Evolutionary conservation across 768 basidiomycete species (phyloP), one percentile per base, ranked within the genome.

Genomic region (Suillus occidentalis): DNA sequence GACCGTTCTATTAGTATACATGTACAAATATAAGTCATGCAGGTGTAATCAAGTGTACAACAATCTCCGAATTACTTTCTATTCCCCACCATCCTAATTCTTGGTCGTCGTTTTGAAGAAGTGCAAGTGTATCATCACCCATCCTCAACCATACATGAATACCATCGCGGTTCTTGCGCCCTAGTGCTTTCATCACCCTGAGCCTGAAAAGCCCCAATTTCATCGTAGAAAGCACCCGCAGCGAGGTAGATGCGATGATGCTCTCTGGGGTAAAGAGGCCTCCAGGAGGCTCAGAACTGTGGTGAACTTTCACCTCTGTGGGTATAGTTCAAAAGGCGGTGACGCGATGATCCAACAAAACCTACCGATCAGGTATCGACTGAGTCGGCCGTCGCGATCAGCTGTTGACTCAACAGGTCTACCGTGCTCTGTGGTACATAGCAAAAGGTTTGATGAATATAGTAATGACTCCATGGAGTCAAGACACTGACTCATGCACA

Each of bases 51-150:
- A 50, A 31, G 66, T 67, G 68, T 42, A 79, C 68, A 28, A 71
- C 66, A 34, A 85, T 69, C 63, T 78, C 71, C 63, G 80, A 77
- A 22, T 72, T 83, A 9, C 84, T 82, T 64, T 92, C 89, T 43
- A 94, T 71, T 7, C 92, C 91, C 72, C 88, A 84, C 90, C 90
- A 92, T 65, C 82, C 85, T 49, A 93, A 72, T 61, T 87, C 83
- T 62, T 83, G 83, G 14, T 73, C 68, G 59, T 90, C 86, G 36
- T 83, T 71, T 34, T 82, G 78, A 37, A 94, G 75, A 61, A 81
- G 79, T 31, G 79, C 76, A 36, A 86, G 76, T 3, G 74, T 62
- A 37, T 80, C 80, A 69, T 88, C 83, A 22, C 76, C 73, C 80
- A 90, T 82, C 52, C 77, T 78, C 50, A 89, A 72, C 87, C 88